These are phyloP conservation scores for Rhipidocladum racemiflorum DNA, from an alignment of 176 grass and related monocot species.

Conservation along the genomic window DNA sequence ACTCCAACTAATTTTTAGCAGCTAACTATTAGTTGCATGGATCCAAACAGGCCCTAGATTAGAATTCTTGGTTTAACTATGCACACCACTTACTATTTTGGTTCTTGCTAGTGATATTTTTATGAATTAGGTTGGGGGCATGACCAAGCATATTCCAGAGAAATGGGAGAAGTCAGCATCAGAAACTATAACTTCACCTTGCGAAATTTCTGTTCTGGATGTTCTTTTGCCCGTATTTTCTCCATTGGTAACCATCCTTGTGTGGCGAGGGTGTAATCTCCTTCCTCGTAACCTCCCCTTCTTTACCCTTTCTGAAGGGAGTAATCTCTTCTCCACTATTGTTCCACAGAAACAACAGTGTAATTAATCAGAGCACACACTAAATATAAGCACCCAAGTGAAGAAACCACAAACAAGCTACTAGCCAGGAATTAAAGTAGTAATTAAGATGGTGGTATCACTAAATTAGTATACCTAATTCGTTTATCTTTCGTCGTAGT, in stretches of 20 bases:
- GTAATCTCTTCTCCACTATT: neutral
- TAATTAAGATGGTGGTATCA: neutral
- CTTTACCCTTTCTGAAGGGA: conserved; percentile 10
- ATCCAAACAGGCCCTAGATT: too few relatives aligned
- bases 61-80: neutral
- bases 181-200: conserved; percentile 28
- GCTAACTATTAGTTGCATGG: too few relatives aligned
- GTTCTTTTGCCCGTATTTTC: conserved; percentile 61
- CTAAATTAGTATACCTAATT: conserved; percentile 10
- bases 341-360: neutral
- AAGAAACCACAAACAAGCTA: neutral
- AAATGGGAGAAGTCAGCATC: neutral
- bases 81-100: neutral
- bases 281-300: neutral
- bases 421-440: neutral
- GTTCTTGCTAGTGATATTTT: neutral
- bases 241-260: conserved; percentile 48
- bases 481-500: neutral
- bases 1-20: too few relatives aligned
- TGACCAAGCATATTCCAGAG: neutral
- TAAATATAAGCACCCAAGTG: neutral
- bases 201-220: conserved; percentile 28
- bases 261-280: conserved; percentile 38
- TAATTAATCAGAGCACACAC: neutral
- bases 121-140: neutral